These are phyloP conservation scores for Stephanodiscus minutulus DNA, from an alignment of 108 stramenopile species.

Conservation along the genomic window DNA sequence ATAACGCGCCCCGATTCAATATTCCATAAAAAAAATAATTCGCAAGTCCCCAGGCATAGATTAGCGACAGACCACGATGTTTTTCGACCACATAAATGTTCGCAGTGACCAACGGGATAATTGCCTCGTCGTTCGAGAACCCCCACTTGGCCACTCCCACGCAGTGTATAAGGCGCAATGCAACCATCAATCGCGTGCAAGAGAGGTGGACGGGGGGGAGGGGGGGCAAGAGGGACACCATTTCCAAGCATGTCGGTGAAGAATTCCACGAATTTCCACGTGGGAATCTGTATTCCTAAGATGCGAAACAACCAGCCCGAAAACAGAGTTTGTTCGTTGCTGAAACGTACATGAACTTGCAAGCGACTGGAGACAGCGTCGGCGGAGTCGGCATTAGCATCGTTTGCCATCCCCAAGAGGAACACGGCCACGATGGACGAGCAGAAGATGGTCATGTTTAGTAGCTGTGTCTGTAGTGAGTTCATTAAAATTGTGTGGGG, in stretches of 20 bases:
- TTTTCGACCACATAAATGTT: background rate
- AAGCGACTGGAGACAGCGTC: conserved; percentile 76
- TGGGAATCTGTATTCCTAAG: background rate
- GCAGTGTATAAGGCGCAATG: conserved; percentile 1
- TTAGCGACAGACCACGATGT: too few species aligned
- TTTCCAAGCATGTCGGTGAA: background rate
- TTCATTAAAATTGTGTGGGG: too few species aligned
- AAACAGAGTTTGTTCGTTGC: background rate
- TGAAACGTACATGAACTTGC: conserved; percentile 76
- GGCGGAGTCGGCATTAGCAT: conserved; percentile 38
- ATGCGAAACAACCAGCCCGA: background rate
- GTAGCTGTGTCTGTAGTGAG: background rate
- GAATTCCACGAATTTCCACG: background rate
- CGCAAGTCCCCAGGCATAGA: too few species aligned
- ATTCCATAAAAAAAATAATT: too few species aligned
- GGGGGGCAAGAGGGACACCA: background rate
- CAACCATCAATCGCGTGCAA: background rate
- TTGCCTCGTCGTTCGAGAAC: background rate
- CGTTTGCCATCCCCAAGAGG: conserved; percentile 18
- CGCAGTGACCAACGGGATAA: background rate
- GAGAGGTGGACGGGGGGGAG: background rate
- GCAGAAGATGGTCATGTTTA: conserved; percentile 21
- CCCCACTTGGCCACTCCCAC: background rate
- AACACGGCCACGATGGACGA: conserved; percentile 19
- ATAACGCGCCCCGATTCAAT: too few species aligned